Conservation (phyloP, 768 basidiomycete genomes). For the Lyophyllum shimeji region DNA sequence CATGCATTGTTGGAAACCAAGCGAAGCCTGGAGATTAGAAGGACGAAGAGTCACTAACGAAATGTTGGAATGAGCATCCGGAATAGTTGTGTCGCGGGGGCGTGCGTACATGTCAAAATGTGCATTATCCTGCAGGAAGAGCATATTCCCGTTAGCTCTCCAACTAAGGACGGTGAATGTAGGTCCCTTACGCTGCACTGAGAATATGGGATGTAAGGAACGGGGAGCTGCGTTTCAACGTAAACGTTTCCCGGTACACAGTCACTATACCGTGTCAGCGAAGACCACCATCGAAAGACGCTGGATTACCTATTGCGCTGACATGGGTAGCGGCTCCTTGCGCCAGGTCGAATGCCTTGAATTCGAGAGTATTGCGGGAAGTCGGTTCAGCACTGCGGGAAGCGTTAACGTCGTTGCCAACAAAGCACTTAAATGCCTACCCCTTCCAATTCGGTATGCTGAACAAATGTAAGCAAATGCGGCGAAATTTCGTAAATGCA, state of each 20-base stretch:
- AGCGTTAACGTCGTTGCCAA: conserved; percentile 5
- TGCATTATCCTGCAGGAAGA: conserved; percentile 68
- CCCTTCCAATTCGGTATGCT: conserved; percentile 76
- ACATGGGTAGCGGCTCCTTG: conserved; percentile 73
- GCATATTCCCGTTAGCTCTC: conserved; percentile 8
- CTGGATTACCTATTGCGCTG: conserved; percentile 57
- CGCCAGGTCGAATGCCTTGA: conserved; percentile 74
- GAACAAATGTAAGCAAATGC: conserved; percentile 8
- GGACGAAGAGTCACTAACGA: conserved; percentile 67
- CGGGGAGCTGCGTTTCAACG: conserved; percentile 58
- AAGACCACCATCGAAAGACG: not conserved
- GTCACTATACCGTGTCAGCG: conserved; percentile 40
- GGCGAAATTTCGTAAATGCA: not conserved
- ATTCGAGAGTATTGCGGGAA: conserved; percentile 48
- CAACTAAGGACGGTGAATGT: conserved; percentile 5
- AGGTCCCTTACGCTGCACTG: conserved; percentile 60
- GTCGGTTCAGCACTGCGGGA: conserved; percentile 40
- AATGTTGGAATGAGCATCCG: conserved; percentile 14
- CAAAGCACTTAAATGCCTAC: conserved; percentile 33
- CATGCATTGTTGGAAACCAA: conserved; percentile 66
- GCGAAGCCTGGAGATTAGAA: conserved; percentile 64
- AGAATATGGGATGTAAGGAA: conserved; percentile 71
- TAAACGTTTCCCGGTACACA: conserved; percentile 59
- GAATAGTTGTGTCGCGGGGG: not conserved
- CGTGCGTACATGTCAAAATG: conserved; percentile 60